Percentiles rank a stretch among this genome's conserved stretches.
Conservation (phyloP, 2,329 filamentous ascomycete species). For the Diaporthe eres region DNA sequence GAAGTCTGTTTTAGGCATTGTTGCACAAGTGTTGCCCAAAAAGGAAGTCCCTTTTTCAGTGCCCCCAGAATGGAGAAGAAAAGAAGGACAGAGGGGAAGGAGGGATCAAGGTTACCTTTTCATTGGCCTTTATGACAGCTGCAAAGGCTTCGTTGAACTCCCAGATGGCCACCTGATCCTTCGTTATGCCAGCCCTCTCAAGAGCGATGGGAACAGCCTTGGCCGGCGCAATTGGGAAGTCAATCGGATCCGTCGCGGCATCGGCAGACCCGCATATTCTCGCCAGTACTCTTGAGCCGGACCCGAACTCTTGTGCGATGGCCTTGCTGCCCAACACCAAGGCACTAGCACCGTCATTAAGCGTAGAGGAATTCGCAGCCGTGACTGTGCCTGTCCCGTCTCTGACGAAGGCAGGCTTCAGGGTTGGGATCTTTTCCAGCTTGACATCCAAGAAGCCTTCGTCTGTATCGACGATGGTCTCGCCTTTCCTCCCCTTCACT, state of each 20-base stretch:
- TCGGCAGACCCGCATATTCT: conserved; percentile 89
- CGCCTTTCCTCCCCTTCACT: conserved; percentile 86
- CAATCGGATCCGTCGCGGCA: conserved; percentile 89
- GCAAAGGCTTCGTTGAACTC: conserved; percentile 99
- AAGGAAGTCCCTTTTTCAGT: no score
- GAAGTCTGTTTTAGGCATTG: background rate
- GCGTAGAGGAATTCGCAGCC: conserved; percentile 91
- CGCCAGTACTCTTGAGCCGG: conserved; percentile 85
- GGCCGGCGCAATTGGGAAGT: conserved; percentile 93
- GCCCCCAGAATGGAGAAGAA: background rate
- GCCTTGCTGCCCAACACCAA: conserved; percentile 87
- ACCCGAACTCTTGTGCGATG: conserved; percentile 84
- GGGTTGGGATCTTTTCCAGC: conserved; percentile 84
- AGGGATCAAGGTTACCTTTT: conserved; percentile 71
- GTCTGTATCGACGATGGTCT: conserved; percentile 83
- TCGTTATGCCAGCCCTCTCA: conserved; percentile 88
- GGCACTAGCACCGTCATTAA: conserved; percentile 95
- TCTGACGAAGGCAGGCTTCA: conserved; percentile 92
- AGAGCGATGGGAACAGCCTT: conserved; percentile 94
- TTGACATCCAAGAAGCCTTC: conserved; percentile 93
- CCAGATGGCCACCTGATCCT: conserved; percentile 94
- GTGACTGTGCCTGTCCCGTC: conserved; percentile 92
- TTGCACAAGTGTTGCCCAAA: background rate
- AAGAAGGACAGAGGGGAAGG: background rate
- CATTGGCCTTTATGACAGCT: conserved; percentile 93